Conservation (phyloP, 139 green algal genomes). For the Chlorella sorokiniana region DNA sequence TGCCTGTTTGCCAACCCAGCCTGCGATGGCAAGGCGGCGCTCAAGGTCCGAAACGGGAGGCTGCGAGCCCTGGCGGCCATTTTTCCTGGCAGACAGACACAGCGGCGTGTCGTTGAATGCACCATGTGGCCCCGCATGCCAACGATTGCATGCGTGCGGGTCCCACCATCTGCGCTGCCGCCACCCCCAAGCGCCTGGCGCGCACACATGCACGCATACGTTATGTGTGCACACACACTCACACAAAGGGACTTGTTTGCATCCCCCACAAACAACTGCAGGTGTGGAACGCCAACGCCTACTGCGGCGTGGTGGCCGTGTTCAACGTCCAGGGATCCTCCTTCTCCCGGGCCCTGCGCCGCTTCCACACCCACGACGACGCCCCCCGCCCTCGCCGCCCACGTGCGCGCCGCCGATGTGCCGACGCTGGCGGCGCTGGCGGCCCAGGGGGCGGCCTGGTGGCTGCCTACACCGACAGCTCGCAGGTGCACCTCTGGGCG, state of each 20-base stretch:
- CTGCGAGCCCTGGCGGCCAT: background rate
- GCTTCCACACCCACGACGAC: conserved; percentile 71
- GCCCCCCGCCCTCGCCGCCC: conserved; percentile 22
- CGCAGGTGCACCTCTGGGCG: background rate
- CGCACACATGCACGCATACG: too few relatives aligned
- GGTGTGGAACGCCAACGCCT: conserved; percentile 71
- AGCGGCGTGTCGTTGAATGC: too few relatives aligned
- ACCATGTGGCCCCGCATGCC: too few relatives aligned
- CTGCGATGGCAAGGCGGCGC: conserved; percentile 68
- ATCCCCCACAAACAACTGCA: conserved; percentile 19
- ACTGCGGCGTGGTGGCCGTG: conserved; percentile 70
- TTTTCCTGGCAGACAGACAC: too few relatives aligned
- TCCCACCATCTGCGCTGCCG: too few relatives aligned
- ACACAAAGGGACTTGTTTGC: background rate
- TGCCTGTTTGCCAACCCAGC: conserved; percentile 86
- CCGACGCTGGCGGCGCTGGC: conserved; percentile 33
- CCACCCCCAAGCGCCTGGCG: too few relatives aligned
- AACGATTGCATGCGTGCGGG: too few relatives aligned
- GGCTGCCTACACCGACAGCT: conserved; percentile 42
- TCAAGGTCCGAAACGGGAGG: conserved; percentile 72
- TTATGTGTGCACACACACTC: too few relatives aligned
- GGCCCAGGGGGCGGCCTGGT: conserved; percentile 14
- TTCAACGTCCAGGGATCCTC: conserved; percentile 88
- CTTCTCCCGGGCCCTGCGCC: conserved; percentile 69
- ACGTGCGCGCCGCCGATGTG: conserved; percentile 52